A percentile compares a stretch with the other conserved stretches of the same genome.
Evolutionary conservation across 108 stramenopile genomes (phyloP).

Genomic region (Aurantiochytrium sp.): DNA sequence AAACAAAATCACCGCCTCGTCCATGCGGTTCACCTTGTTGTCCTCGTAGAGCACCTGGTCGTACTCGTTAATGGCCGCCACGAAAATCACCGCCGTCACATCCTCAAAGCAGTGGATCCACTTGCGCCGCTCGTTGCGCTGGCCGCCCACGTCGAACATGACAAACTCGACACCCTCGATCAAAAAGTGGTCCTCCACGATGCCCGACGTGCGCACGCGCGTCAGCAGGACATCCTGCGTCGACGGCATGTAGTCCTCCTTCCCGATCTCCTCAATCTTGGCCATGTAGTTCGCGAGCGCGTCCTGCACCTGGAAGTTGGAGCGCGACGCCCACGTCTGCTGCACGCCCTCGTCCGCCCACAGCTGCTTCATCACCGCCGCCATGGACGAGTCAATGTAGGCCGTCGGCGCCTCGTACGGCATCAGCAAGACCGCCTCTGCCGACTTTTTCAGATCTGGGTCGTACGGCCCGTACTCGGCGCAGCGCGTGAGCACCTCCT

Average conservation of each 20-base stretch:
- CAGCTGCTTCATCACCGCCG: slow-evolving; percentile 57
- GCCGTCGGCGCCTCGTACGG: slow-evolving; percentile 28
- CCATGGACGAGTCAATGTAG: slow-evolving; percentile 54
- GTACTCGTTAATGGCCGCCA: slow-evolving; percentile 89
- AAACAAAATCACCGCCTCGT: slow-evolving; percentile 88
- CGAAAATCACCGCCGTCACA: slow-evolving; percentile 96
- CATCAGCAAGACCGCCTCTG: neutral
- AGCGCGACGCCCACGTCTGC: slow-evolving; percentile 65
- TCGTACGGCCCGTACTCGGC: slow-evolving; percentile 43
- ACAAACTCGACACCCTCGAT: slow-evolving; percentile 75
- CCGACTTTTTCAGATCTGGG: neutral
- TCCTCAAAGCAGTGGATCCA: slow-evolving; percentile 76
- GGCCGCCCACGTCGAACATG: slow-evolving; percentile 76
- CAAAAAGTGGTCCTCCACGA: slow-evolving; percentile 54
- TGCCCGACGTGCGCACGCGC: slow-evolving; percentile 56
- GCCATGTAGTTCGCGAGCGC: slow-evolving; percentile 71
- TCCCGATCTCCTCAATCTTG: slow-evolving; percentile 66
- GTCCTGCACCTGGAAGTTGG: slow-evolving; percentile 72
- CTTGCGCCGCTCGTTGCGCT: slow-evolving; percentile 64
- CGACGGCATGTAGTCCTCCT: slow-evolving; percentile 58
- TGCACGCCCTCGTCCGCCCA: slow-evolving; percentile 64
- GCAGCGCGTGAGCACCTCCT: slow-evolving; percentile 42
- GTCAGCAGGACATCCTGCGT: slow-evolving; percentile 55
- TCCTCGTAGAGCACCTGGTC: slow-evolving; percentile 94
- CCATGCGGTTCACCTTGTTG: slow-evolving; percentile 89